Conservation (phyloP, 2,329 filamentous ascomycete genomes). For the Dryadomyces quercus-mongolicae region DNA sequence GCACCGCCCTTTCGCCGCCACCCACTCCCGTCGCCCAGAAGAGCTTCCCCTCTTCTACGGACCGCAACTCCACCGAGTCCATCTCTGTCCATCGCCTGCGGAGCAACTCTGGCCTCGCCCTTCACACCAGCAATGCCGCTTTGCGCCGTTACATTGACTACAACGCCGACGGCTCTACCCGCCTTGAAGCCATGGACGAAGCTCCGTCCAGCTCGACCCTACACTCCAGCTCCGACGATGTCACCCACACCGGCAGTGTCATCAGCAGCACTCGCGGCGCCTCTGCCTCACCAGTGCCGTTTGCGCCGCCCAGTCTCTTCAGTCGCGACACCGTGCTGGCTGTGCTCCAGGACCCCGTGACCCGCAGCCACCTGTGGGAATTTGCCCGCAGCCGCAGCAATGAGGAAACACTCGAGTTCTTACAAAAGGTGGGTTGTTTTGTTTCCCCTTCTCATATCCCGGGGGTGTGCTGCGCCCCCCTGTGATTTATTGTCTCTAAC, state of each 20-base stretch:
- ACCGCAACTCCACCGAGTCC: neutral
- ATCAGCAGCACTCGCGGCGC: neutral
- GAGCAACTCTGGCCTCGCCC: slow-evolving; percentile 32
- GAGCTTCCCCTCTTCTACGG: neutral
- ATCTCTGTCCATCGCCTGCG: slow-evolving; percentile 19
- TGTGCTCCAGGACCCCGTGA: slow-evolving; percentile 35
- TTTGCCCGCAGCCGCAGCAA: slow-evolving; percentile 35
- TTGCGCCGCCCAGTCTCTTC: slow-evolving; percentile 30
- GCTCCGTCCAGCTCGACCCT: neutral
- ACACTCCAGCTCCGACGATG: slow-evolving; percentile 10
- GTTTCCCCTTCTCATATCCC: neutral
- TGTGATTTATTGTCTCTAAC: neutral
- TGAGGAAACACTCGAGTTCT: slow-evolving; percentile 37
- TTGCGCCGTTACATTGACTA: slow-evolving; percentile 35
- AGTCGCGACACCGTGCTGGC: slow-evolving; percentile 36
- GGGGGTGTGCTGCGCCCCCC: neutral
- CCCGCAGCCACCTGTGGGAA: slow-evolving; percentile 31
- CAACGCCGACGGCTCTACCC: slow-evolving; percentile 25
- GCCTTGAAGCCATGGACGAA: slow-evolving; percentile 14
- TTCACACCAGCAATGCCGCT: slow-evolving; percentile 30
- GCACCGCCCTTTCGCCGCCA: neutral
- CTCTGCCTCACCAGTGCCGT: neutral
- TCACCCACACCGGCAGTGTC: slow-evolving; percentile 5
- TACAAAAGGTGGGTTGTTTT: slow-evolving; percentile 27
- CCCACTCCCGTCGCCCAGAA: neutral